These are phyloP conservation scores for Hymenoscyphus fraxineus DNA, from an alignment of 2,329 filamentous ascomycete genomes.

Conservation along the genomic window DNA sequence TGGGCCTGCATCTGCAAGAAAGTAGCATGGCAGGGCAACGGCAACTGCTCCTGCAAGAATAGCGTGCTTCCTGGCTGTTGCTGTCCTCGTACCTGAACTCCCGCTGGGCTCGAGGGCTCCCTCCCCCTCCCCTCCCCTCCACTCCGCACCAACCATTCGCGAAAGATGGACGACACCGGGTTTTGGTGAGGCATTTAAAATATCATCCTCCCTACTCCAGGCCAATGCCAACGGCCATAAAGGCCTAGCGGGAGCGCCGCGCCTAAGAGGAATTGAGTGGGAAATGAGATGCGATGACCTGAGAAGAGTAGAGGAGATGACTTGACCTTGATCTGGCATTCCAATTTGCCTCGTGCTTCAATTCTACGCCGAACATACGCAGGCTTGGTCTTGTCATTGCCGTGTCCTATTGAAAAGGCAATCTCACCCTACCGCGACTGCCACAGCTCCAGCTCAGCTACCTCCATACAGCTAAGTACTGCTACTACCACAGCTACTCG, in stretches of 20 bases:
- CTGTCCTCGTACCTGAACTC: neutral
- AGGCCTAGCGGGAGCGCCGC: neutral
- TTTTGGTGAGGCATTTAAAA: conserved; percentile 2
- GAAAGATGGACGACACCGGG: neutral
- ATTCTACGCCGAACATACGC: too few species aligned
- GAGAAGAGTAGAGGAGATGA: neutral
- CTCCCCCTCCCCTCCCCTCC: neutral
- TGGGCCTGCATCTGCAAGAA: neutral
- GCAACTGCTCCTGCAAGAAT: neutral
- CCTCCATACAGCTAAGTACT: too few species aligned
- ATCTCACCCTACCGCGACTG: too few species aligned
- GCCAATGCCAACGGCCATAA: neutral
- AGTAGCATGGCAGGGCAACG: too few species aligned
- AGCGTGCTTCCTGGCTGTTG: neutral
- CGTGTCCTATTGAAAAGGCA: too few species aligned
- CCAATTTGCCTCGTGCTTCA: too few species aligned
- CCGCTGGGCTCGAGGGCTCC: too few species aligned
- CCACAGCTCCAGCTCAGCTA: too few species aligned
- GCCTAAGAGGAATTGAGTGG: neutral
- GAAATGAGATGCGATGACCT: neutral
- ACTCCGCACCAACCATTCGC: neutral
- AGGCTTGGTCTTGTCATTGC: too few species aligned
- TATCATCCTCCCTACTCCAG: neutral
- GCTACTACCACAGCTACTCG: too few species aligned
- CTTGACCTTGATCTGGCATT: too few species aligned